phyloP scores from a whole-genome alignment of 257 asterid species.

The Sherardia arvensis region DNA sequence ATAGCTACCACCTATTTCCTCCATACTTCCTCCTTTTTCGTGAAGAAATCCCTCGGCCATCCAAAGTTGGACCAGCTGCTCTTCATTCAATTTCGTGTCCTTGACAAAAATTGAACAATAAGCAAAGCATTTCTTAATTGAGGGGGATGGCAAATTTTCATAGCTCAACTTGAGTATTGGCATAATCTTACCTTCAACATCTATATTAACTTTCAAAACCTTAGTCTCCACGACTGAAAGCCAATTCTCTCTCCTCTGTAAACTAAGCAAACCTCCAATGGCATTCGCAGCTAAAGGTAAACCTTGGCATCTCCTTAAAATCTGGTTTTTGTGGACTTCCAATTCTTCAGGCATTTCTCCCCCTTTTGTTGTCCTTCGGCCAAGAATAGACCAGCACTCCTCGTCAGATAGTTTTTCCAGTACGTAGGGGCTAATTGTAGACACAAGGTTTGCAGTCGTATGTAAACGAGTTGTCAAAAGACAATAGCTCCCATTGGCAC shows the following conservation, averaged over 20 bases:
- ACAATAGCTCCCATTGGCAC: conserved; percentile 1
- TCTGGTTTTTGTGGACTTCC: not conserved
- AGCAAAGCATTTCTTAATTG: conserved; percentile 27
- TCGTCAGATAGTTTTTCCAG: not conserved
- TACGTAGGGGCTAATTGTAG: not conserved
- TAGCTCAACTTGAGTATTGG: conserved; percentile 24
- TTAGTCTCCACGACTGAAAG: not conserved
- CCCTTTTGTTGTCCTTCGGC: not conserved
- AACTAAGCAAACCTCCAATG: conserved; percentile 21
- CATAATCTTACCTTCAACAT: not conserved
- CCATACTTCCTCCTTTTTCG: not conserved
- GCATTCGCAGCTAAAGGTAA: conserved; percentile 9
- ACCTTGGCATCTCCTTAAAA: not conserved
- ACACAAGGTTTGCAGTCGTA: not conserved
- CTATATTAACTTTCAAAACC: not conserved
- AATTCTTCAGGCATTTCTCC: not conserved
- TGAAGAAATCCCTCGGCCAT: conserved; percentile 32
- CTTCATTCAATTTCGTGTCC: not conserved
- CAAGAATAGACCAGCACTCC: conserved; percentile 7
- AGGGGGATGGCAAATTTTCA: conserved; percentile 21
- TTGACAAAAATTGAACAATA: conserved; percentile 24
- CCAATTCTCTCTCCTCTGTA: conserved; percentile 16
- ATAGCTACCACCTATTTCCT: conserved; percentile 8
- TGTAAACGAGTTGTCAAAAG: conserved; percentile 6
- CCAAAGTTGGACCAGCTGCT: conserved; percentile 18